These are phyloP conservation scores for Sisymbrium altissimum DNA, from an alignment of 345 rosid species.

Conservation along the genomic window DNA sequence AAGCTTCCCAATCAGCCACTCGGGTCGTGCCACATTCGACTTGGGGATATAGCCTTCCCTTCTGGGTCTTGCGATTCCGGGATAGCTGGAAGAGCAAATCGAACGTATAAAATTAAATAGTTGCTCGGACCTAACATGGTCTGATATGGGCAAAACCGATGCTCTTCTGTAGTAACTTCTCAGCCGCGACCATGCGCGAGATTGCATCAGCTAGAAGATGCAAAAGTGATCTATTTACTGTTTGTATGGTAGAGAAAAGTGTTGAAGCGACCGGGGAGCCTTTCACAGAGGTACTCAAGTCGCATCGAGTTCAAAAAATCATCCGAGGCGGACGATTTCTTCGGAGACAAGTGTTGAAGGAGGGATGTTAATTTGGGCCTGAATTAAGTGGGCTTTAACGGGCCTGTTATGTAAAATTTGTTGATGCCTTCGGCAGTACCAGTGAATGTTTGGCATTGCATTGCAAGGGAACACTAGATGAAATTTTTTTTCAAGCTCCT, in stretches of 20 bases:
- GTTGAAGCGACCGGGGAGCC: too few species aligned
- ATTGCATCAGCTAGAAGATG: slow-evolving; percentile 26
- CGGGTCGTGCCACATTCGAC: slow-evolving; percentile 40
- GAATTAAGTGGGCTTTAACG: too few species aligned
- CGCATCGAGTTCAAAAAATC: not conserved
- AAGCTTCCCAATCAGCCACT: slow-evolving; percentile 46
- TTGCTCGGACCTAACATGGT: not conserved
- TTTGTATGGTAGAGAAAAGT: not conserved
- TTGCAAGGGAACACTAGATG: too few species aligned
- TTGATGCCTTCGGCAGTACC: too few species aligned
- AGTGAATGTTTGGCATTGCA: too few species aligned
- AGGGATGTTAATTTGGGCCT: too few species aligned
- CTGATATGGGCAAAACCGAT: slow-evolving; percentile 3
- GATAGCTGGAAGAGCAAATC: not conserved
- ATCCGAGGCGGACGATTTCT: not conserved
- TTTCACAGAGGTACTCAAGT: not conserved
- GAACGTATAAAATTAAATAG: not conserved
- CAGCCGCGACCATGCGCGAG: slow-evolving; percentile 19
- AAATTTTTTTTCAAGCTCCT: too few species aligned
- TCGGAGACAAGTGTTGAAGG: not conserved
- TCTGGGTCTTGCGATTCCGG: slow-evolving; percentile 15
- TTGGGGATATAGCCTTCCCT: slow-evolving; percentile 29
- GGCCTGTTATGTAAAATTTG: too few species aligned
- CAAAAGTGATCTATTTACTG: not conserved
- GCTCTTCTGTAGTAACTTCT: not conserved